Evolutionary conservation across 768 basidiomycete species (phyloP).

Genomic region (Collybiopsis luxurians): DNA sequence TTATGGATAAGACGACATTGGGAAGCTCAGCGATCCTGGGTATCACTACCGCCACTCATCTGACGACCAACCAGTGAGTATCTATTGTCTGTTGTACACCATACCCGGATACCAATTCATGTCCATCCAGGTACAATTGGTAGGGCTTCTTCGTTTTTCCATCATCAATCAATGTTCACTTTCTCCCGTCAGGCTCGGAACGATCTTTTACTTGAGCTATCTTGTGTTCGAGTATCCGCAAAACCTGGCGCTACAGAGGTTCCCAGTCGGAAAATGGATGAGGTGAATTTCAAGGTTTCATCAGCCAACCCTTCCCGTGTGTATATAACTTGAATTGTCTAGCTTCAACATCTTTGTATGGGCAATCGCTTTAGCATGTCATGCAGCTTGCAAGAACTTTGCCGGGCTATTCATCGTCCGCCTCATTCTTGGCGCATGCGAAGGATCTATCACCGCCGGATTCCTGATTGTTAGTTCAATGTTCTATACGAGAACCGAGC

Average conservation of each 20-base stretch:
- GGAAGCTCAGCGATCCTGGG: conserved; percentile 69
- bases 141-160: conserved; percentile 17
- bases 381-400: conserved; percentile 73
- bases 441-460: conserved; percentile 71
- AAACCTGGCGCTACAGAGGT: conserved; percentile 67
- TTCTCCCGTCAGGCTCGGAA: conserved; percentile 54
- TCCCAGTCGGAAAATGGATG: conserved; percentile 81
- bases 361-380: conserved; percentile 58
- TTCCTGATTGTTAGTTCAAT: conserved; percentile 76
- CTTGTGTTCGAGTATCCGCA: conserved; percentile 73
- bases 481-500: conserved; percentile 75
- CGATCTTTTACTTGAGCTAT: conserved; percentile 72
- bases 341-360: conserved; percentile 69
- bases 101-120: background rate
- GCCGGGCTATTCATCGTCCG: conserved; percentile 60
- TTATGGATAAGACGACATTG: conserved; percentile 75
- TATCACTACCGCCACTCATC: conserved; percentile 62
- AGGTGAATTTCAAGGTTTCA: conserved; percentile 37
- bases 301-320: background rate
- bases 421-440: conserved; percentile 68
- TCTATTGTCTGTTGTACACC: background rate
- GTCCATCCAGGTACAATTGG: conserved; percentile 59
- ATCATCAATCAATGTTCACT: background rate
- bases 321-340: background rate
- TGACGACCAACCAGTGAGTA: conserved; percentile 62